phyloP scores from a whole-genome alignment of 208 protist species.

The Trypanosoma cruzi region DNA sequence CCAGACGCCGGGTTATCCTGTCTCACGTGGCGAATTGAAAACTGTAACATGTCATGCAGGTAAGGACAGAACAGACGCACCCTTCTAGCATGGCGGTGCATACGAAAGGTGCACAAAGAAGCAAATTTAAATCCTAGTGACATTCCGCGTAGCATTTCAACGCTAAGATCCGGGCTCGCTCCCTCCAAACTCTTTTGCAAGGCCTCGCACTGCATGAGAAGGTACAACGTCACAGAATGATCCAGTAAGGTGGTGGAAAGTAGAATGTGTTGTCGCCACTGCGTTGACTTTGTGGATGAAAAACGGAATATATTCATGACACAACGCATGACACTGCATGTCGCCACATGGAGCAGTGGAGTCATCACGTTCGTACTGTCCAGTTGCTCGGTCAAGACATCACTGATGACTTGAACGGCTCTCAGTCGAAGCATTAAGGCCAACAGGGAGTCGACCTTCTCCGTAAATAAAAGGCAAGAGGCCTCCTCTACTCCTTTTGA shows the following conservation, averaged over 20 bases:
- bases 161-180: constrained; percentile 34
- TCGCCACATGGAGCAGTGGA: constrained; percentile 40
- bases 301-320: constrained; percentile 95
- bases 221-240: constrained; percentile 65
- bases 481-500: constrained; percentile 69
- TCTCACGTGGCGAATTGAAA: constrained; percentile 66
- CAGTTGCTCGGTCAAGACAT: constrained; percentile 69
- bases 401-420: constrained; percentile 83
- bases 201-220: constrained; percentile 49
- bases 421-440: constrained; percentile 86
- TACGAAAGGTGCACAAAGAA: constrained; percentile 84
- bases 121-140: constrained; percentile 80
- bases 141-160: constrained; percentile 70
- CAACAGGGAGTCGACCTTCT: constrained; percentile 90
- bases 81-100: constrained; percentile 60
- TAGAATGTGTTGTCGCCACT: constrained; percentile 92
- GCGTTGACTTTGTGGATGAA: constrained; percentile 56
- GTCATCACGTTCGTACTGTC: constrained; percentile 20
- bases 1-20: constrained; percentile 49
- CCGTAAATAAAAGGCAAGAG: constrained; percentile 82
- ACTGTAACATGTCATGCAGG: constrained; percentile 80
- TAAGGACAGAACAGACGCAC: constrained; percentile 79
- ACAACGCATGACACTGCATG: constrained; percentile 86
- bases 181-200: constrained; percentile 47
- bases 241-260: constrained; percentile 88